phyloP scores from a whole-genome alignment of 139 green algal species.

The Edaphochlamys debaryana region DNA sequence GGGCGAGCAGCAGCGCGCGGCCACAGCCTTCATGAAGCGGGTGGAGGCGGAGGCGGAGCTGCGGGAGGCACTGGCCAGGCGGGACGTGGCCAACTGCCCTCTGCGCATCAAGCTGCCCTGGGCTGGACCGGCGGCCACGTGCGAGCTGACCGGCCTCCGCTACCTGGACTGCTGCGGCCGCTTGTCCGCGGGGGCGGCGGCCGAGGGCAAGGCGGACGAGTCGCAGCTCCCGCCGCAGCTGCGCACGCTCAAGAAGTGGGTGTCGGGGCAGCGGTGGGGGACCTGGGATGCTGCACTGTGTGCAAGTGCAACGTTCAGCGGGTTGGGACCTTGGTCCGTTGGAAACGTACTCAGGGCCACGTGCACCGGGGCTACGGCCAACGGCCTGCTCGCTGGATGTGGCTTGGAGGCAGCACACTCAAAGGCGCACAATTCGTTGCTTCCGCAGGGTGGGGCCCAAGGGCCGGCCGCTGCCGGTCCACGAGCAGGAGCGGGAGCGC shows the following conservation, averaged over 20 bases:
- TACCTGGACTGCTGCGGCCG: constrained; percentile 45
- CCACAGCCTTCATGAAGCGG: constrained; percentile 31
- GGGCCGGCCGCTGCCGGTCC: not conserved
- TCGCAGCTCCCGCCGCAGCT: not conserved
- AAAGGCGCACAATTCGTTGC: too few species aligned
- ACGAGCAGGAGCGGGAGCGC: not conserved
- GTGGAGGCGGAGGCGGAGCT: constrained; percentile 33
- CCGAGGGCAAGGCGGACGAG: not conserved
- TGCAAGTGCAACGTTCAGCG: too few species aligned
- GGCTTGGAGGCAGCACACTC: too few species aligned
- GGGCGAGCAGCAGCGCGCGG: not conserved
- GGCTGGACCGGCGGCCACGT: constrained; percentile 26
- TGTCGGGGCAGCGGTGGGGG: too few species aligned
- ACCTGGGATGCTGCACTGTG: too few species aligned
- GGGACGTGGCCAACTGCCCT: constrained; percentile 38
- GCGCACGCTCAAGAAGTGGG: not conserved
- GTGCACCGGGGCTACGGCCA: too few species aligned
- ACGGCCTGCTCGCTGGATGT: too few species aligned
- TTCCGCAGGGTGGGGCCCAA: not conserved
- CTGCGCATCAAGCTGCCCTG: constrained; percentile 34
- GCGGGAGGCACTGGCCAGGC: constrained; percentile 13
- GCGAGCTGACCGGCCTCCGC: constrained; percentile 34
- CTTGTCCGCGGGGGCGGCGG: not conserved
- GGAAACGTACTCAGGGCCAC: too few species aligned
- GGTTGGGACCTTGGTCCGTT: too few species aligned